Evolutionary conservation across 2,329 filamentous ascomycete species (phyloP).

Genomic region (Trichoderma cornu-damae): DNA sequence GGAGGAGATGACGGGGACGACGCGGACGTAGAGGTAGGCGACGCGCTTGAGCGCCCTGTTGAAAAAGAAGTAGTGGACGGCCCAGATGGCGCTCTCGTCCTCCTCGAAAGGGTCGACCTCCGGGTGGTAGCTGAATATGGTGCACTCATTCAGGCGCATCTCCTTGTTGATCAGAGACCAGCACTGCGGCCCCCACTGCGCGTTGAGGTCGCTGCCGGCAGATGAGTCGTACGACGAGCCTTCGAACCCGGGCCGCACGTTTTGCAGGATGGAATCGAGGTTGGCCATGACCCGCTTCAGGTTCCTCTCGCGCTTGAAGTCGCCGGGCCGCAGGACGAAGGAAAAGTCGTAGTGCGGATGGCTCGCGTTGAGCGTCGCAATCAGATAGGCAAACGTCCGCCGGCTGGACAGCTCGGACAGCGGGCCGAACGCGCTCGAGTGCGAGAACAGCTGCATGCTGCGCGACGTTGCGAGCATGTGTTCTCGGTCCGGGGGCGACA

Average conservation of each 20-base stretch:
- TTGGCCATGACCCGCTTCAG: constrained; percentile 77
- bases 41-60: constrained; percentile 89
- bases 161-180: constrained; percentile 92
- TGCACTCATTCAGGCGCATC: constrained; percentile 86
- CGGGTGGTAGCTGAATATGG: constrained; percentile 83
- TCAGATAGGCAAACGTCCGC: constrained; percentile 90
- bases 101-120: constrained; percentile 87
- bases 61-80: constrained; percentile 95
- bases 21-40: constrained; percentile 86
- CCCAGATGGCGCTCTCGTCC: constrained; percentile 92
- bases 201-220: constrained; percentile 44
- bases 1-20: constrained; percentile 69
- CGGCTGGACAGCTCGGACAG: constrained; percentile 84
- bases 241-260: constrained; percentile 64
- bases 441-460: constrained; percentile 56
- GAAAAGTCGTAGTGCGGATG: constrained; percentile 94
- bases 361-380: constrained; percentile 92
- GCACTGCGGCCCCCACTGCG: constrained; percentile 81
- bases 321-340: constrained; percentile 77
- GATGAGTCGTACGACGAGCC: constrained; percentile 40
- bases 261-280: constrained; percentile 81
- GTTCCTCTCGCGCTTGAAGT: constrained; percentile 82
- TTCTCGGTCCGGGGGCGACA: constrained; percentile 76
- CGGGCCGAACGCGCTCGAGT: constrained; percentile 86
- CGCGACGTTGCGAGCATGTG: constrained; percentile 65